A percentile compares a stretch with the other conserved stretches of the same genome.
phyloP scores from a whole-genome alignment of 2,329 filamentous ascomycete species.

The Exophiala phaeomuriformis region DNA sequence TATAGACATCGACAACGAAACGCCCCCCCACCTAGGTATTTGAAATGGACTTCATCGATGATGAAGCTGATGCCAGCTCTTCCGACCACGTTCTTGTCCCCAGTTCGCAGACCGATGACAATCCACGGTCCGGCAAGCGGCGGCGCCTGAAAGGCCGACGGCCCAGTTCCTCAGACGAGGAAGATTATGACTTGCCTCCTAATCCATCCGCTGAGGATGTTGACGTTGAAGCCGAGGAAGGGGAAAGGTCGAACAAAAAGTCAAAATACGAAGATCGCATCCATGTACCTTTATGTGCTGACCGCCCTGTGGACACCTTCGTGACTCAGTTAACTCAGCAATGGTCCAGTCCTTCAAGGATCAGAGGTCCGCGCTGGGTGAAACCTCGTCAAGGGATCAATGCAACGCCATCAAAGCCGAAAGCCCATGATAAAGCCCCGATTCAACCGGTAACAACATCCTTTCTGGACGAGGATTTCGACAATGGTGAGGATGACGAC shows the following conservation, averaged over 20 bases:
- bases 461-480: constrained; percentile 8
- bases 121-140: constrained; percentile 21
- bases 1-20: neutral
- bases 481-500: constrained; percentile 25
- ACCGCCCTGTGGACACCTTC: constrained; percentile 39
- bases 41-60: constrained; percentile 4
- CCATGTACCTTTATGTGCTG: constrained; percentile 37
- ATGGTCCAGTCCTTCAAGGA: constrained; percentile 45
- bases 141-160: constrained; percentile 8
- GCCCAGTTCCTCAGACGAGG: constrained; percentile 7
- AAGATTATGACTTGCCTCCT: constrained; percentile 23
- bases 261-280: constrained; percentile 29
- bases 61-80: constrained; percentile 1
- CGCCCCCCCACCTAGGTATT: neutral
- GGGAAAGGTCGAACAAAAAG: constrained; percentile 13
- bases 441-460: neutral
- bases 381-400: constrained; percentile 32
- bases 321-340: constrained; percentile 44
- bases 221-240: constrained; percentile 6
- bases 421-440: neutral
- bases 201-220: constrained; percentile 1
- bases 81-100: constrained; percentile 32
- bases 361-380: constrained; percentile 46
- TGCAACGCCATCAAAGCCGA: constrained; percentile 2
- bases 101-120: constrained; percentile 15